These are phyloP conservation scores for Chaetomium cochliodes DNA, from an alignment of 495 filamentous ascomycete species.

Conservation along the genomic window DNA sequence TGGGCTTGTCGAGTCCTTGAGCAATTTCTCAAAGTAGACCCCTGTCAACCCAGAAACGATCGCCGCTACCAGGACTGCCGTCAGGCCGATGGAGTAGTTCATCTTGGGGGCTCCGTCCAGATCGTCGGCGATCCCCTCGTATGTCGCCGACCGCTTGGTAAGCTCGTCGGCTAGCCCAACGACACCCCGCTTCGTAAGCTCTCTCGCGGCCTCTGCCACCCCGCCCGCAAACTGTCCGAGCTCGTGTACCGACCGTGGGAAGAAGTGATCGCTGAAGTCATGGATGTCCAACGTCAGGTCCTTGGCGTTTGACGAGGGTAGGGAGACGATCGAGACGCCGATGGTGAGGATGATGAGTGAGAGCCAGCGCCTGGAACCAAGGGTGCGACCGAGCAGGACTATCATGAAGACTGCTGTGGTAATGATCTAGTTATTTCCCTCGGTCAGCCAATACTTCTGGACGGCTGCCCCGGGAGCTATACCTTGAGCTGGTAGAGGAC, in stretches of 20 bases:
- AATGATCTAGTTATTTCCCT: slow-evolving; percentile 55
- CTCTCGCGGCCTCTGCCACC: slow-evolving; percentile 46
- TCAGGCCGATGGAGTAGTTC: slow-evolving; percentile 74
- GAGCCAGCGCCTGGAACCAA: slow-evolving; percentile 72
- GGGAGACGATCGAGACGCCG: slow-evolving; percentile 84
- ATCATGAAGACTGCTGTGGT: slow-evolving; percentile 89
- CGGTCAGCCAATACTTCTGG: slow-evolving; percentile 6
- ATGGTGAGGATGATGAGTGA: slow-evolving; percentile 74
- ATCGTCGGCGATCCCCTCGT: slow-evolving; percentile 89
- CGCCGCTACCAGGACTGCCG: slow-evolving; percentile 72
- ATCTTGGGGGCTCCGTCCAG: slow-evolving; percentile 62
- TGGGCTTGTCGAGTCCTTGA: slow-evolving; percentile 71
- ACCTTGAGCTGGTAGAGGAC: slow-evolving; percentile 86
- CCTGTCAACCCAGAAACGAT: slow-evolving; percentile 78
- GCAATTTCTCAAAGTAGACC: slow-evolving; percentile 91
- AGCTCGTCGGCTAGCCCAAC: slow-evolving; percentile 50
- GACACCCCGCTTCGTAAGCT: slow-evolving; percentile 50
- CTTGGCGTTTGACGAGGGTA: slow-evolving; percentile 58
- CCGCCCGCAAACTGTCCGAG: slow-evolving; percentile 50
- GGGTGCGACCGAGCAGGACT: slow-evolving; percentile 64
- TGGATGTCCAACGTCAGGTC: slow-evolving; percentile 49
- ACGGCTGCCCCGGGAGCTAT: neutral
- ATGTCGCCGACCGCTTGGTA: slow-evolving; percentile 82
- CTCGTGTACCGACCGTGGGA: slow-evolving; percentile 70
- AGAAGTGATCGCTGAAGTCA: slow-evolving; percentile 61